Conservation (phyloP, 2,329 filamentous ascomycete genomes). For the Periconia sp. region DNA sequence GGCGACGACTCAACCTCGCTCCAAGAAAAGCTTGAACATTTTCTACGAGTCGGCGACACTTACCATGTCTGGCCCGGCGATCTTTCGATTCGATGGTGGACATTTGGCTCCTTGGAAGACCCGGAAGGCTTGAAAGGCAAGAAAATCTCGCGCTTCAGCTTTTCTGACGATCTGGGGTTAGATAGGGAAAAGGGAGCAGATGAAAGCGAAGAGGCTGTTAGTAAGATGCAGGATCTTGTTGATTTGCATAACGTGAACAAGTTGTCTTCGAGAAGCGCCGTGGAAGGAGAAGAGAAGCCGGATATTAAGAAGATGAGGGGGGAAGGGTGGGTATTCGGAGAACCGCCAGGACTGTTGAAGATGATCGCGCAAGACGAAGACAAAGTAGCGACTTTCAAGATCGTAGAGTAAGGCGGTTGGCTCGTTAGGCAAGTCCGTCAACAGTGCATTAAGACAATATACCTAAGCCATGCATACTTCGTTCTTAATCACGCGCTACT, state of each 20-base stretch:
- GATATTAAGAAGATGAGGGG: conserved; percentile 3
- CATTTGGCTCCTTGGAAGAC: conserved; percentile 14
- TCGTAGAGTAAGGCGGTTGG: conserved; percentile 3
- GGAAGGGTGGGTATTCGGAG: conserved; percentile 2
- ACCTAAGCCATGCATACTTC: conserved; percentile 4
- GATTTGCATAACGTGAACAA: conserved; percentile 2
- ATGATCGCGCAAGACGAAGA: conserved; percentile 2
- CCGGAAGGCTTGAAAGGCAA: conserved; percentile 10
- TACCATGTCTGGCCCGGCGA: conserved; percentile 9
- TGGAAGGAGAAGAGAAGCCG: conserved; percentile 5
- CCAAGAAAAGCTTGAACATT: conserved; percentile 12
- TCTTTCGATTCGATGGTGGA: conserved; percentile 11
- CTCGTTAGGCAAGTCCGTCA: conserved; percentile 4
- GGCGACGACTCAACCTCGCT: conserved; percentile 7
- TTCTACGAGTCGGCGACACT: conserved; percentile 10
- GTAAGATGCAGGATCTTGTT: conserved; percentile 3
- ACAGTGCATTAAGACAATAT: conserved; percentile 5
- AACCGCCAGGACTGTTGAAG: conserved; percentile 1
- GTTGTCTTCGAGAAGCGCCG: neutral
- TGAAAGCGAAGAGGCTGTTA: conserved; percentile 2
- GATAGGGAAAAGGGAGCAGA: conserved; percentile 6
- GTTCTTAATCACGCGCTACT: conserved; percentile 1
- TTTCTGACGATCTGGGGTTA: conserved; percentile 8
- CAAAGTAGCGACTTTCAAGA: conserved; percentile 3
- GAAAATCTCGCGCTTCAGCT: conserved; percentile 12